Evolutionary conservation across 495 filamentous ascomycete species (phyloP), one percentile per base, ranked within the genome.

Genomic region (Penicillium steckii): DNA sequence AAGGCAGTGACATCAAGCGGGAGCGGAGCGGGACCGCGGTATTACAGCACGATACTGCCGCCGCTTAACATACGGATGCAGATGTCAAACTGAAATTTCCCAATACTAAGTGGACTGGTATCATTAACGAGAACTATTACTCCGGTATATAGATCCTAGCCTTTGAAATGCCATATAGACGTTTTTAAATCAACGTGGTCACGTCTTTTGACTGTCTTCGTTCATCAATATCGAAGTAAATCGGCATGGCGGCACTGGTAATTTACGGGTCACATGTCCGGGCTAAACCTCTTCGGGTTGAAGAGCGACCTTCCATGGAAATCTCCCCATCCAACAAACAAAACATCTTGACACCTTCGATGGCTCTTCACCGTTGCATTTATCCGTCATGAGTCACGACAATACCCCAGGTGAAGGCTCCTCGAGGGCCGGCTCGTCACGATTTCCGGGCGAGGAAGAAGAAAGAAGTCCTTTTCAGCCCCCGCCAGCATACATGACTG

Each of bases 401-500:
- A 83, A 87, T 64, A 79, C 79, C 59, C 71, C 74, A 55, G 70
- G 67, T 50, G 69, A 79, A 29, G 74, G 73, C 54, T 73, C 72
- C 22, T 65, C 72, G 38, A 64, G 62, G 43, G 66, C 69, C 50
- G 66, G 64, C 38, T 70, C 74, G 47, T 75, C 70, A 42, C 67
- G 64, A 23, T 59, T 64, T 32, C 35, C 62, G 24, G 63, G 64
- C 26, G 60, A 69, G 18, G 64, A 74, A 30, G 53, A 63, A 40
- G 56, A 66, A 48, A 46, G 48, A 18, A 65, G 58, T 56, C 67
- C 67, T 46, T 68, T 69, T 49, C 65, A 57, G 53, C 59, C 69
- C 55, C 69, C 71, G 49, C 88, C 87, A 27, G 74, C 77, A 13
- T 96, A 91, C 70, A 88, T 93, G 86, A 95, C 90, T 8, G 90